Evolutionary conservation across 495 filamentous ascomycete species (phyloP), one percentile per base, ranked within the genome.

Genomic region (Penicillium daleae): DNA sequence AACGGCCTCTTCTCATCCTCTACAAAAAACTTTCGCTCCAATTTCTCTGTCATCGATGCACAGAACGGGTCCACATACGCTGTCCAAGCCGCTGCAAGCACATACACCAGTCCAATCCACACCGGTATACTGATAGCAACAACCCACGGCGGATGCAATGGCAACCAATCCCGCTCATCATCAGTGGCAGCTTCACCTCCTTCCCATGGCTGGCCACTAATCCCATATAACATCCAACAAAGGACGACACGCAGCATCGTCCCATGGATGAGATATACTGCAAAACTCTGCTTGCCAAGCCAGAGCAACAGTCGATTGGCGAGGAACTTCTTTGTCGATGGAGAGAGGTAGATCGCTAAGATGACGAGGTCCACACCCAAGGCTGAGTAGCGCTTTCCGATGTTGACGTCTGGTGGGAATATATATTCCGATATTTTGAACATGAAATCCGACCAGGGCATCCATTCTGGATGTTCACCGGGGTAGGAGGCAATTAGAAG

Each of bases 261-360:
- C n/a, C 87, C 87, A 68, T 91, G 88, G 5, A 88, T 75, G 10
- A 91, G 82, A 64, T 90, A 91, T 6, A 90, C 85, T n/a, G 88
- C 87, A 65, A 90, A 91, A 48, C 83, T 86, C 70, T 89, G 84
- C 68, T 85, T 85, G 37, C 87, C 88, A 8, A 90, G 78, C 87
- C 87, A 90, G 42, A 90, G 81, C 7, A 91, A 76, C 13, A 82
- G 73, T 35, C 80, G 78, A 68, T 80, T 85, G 10, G 85, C 83
- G 4, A 91, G 75, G n/a, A 86, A 67, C 15, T 81, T 75, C 53
- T 87, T 85, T 2, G 84, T 71, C 12, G 78, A 74, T 2, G 84
- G 85, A 21, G 84, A 88, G 57, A 91, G 79, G 63, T 83, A 84
- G 61, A 88, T 79, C 0, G 84, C 81, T 49, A 87, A 72, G 48